Conservation (phyloP, 2,329 filamentous ascomycete species). For the Pestalotiopsis sp. region DNA sequence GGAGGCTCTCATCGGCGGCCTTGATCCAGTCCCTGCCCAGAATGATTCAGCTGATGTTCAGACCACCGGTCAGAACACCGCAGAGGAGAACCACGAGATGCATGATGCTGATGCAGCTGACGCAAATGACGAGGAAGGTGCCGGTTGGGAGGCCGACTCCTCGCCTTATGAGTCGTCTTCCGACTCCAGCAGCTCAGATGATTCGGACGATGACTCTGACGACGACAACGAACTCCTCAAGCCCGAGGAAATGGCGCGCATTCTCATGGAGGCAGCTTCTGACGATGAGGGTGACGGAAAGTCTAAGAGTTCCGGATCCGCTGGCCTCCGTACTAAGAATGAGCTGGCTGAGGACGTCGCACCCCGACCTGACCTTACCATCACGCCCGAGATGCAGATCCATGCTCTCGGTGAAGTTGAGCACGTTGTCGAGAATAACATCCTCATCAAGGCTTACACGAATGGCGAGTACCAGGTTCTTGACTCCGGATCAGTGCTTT, state of each 20-base stretch:
- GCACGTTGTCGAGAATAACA: conserved; percentile 75
- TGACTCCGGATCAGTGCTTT: conserved; percentile 82
- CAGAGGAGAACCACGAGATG: conserved; percentile 20
- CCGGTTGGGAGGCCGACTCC: conserved; percentile 85
- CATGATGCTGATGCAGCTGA: conserved; percentile 15
- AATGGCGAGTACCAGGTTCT: conserved; percentile 85
- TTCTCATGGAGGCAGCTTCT: conserved; percentile 84
- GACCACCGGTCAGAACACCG: conserved; percentile 4
- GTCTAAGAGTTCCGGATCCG: conserved; percentile 42
- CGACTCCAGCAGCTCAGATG: conserved; percentile 61
- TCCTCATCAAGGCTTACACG: conserved; percentile 77
- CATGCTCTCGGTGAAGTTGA: conserved; percentile 76
- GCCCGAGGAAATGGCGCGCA: conserved; percentile 79
- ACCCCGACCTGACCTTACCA: conserved; percentile 76
- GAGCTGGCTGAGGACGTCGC: conserved; percentile 68
- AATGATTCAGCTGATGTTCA: conserved; percentile 10
- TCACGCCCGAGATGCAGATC: conserved; percentile 78
- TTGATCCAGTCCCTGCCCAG: conserved; percentile 26
- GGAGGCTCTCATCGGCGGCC: conserved; percentile 32
- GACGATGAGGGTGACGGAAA: conserved; percentile 72
- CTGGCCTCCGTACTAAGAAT: conserved; percentile 75
- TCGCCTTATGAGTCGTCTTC: conserved; percentile 74
- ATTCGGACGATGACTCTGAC: conserved; percentile 61
- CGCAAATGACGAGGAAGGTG: conserved; percentile 29
- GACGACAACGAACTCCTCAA: conserved; percentile 74